Evolutionary conservation across 2,329 filamentous ascomycete species (phyloP).

Genomic region (Cytospora chrysosperma): DNA sequence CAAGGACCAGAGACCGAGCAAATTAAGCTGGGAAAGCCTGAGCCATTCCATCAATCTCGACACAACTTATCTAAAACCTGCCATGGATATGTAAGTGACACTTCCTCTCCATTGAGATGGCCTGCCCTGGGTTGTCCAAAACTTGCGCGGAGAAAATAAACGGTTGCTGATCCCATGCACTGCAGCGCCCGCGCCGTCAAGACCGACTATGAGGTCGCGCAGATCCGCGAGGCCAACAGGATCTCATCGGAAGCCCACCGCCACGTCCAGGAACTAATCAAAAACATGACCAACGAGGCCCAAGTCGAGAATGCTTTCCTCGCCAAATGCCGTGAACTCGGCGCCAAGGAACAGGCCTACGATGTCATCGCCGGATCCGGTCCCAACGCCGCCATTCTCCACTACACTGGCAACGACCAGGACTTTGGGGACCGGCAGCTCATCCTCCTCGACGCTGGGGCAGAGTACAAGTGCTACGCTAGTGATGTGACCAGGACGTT

Average conservation of each 20-base stretch:
- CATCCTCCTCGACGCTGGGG: slow-evolving; percentile 83
- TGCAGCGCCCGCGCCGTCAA: slow-evolving; percentile 70
- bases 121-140: neutral
- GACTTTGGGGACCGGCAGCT: slow-evolving; percentile 68
- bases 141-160: neutral
- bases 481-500: slow-evolving; percentile 89
- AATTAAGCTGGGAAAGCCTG: slow-evolving; percentile 33
- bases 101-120: neutral
- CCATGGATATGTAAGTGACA: slow-evolving; percentile 62
- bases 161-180: neutral
- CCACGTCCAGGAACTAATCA: slow-evolving; percentile 65
- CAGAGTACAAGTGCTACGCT: slow-evolving; percentile 82
- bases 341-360: slow-evolving; percentile 79
- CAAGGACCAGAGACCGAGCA: slow-evolving; percentile 30
- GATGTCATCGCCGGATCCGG: slow-evolving; percentile 85
- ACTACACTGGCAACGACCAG: slow-evolving; percentile 81
- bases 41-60: slow-evolving; percentile 43
- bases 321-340: slow-evolving; percentile 67
- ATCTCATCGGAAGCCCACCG: slow-evolving; percentile 78
- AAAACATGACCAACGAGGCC: slow-evolving; percentile 69
- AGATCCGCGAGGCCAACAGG: slow-evolving; percentile 77
- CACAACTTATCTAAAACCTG: slow-evolving; percentile 56
- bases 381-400: slow-evolving; percentile 77
- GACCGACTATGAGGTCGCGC: slow-evolving; percentile 77
- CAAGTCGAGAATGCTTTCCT: slow-evolving; percentile 80